A percentile compares a stretch with the other conserved stretches of the same genome.
Evolutionary conservation across 1,284 basidiomycete species (phyloP).

Genomic region (Ganoderma lucidum): DNA sequence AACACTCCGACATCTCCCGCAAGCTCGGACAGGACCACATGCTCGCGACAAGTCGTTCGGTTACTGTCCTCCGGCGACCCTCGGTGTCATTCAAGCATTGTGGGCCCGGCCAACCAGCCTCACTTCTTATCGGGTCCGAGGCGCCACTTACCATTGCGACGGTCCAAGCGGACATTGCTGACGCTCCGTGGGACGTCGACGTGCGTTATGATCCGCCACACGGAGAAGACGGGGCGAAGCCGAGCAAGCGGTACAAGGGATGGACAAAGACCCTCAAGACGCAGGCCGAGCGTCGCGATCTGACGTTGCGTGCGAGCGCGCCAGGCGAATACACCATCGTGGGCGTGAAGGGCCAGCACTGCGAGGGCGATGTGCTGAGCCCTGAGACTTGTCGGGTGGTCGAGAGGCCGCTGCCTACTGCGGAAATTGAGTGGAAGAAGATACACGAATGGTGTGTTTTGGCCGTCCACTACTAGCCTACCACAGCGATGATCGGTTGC

Average conservation of each 20-base stretch:
- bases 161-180: constrained; percentile 60
- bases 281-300: constrained; percentile 51
- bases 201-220: constrained; percentile 65
- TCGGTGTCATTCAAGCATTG: constrained; percentile 80
- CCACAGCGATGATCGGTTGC: not conserved
- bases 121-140: constrained; percentile 78
- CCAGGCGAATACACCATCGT: constrained; percentile 89
- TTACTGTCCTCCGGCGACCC: constrained; percentile 82
- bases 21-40: constrained; percentile 16
- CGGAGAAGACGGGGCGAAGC: constrained; percentile 45
- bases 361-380: constrained; percentile 81
- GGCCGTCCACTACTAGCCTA: not conserved
- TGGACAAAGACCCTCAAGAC: constrained; percentile 71
- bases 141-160: constrained; percentile 59
- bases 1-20: constrained; percentile 30
- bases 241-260: constrained; percentile 56
- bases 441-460: constrained; percentile 86
- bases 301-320: constrained; percentile 60
- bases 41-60: constrained; percentile 65
- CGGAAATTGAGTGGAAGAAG: constrained; percentile 88
- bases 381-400: constrained; percentile 82
- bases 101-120: constrained; percentile 73
- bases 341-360: constrained; percentile 79
- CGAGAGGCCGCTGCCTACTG: constrained; percentile 78
- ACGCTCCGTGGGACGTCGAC: constrained; percentile 73